Conservation (phyloP, 225 moss, liverwort and hornwort genomes). For the Polytrichum commune region DNA sequence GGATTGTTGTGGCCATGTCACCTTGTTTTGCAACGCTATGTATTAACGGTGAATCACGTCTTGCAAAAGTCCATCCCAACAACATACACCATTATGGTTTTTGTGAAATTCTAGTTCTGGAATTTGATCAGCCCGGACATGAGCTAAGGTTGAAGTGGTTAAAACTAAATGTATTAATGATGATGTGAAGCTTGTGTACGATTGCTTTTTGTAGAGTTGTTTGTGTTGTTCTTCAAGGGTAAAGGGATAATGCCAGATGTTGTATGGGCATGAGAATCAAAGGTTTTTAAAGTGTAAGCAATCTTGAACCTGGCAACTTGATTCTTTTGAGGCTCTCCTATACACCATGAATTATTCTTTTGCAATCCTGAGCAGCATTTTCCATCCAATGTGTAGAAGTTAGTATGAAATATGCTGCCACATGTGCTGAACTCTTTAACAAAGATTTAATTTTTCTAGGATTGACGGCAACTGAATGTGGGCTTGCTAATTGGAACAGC, state of each 20-base stretch:
- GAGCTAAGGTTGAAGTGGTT: too few species aligned
- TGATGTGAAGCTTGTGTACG: too few species aligned
- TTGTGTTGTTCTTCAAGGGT: slow-evolving; percentile 20
- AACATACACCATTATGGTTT: too few species aligned
- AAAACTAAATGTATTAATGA: too few species aligned
- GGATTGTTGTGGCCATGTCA: too few species aligned
- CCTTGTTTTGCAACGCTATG: too few species aligned
- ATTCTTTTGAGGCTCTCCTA: slow-evolving; percentile 34
- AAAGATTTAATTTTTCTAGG: not conserved
- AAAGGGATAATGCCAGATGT: slow-evolving; percentile 54
- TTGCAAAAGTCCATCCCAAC: too few species aligned
- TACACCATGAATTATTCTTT: slow-evolving; percentile 5
- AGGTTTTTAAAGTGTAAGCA: slow-evolving; percentile 31
- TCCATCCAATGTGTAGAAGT: slow-evolving; percentile 6
- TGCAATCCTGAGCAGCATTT: slow-evolving; percentile 8
- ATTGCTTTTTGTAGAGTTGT: too few species aligned
- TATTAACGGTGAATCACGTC: too few species aligned
- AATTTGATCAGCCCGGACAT: too few species aligned
- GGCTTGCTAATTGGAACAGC: slow-evolving; percentile 63
- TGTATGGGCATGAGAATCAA: slow-evolving; percentile 43
- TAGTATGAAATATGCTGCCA: not conserved
- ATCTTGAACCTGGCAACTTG: slow-evolving; percentile 44
- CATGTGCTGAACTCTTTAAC: not conserved
- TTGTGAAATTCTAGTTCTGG: too few species aligned
- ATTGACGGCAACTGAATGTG: slow-evolving; percentile 30